Evolutionary conservation across 2,329 filamentous ascomycete species (phyloP).

Genomic region (Drechmeria coniospora): DNA sequence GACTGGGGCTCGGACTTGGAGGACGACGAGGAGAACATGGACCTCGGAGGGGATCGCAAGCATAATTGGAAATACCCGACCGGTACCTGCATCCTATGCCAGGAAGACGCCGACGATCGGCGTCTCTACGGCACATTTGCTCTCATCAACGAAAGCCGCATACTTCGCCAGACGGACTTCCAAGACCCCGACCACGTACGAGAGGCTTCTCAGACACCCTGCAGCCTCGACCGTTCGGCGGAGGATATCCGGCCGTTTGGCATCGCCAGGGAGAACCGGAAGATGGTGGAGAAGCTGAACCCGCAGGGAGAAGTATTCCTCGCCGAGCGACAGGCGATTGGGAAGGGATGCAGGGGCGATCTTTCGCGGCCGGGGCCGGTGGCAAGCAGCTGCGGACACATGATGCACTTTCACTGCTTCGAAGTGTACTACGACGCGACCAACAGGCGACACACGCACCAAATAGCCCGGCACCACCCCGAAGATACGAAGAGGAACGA

Average conservation of each 20-base stretch:
- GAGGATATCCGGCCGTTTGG: constrained; percentile 79
- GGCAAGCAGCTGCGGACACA: constrained; percentile 84
- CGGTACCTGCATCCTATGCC: constrained; percentile 89
- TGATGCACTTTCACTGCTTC: constrained; percentile 97
- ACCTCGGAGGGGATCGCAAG: constrained; percentile 47
- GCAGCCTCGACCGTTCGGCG: constrained; percentile 70
- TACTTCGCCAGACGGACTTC: constrained; percentile 75
- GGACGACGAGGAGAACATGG: constrained; percentile 48
- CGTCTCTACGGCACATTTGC: constrained; percentile 88
- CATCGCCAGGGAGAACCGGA: constrained; percentile 73
- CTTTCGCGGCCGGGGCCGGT: constrained; percentile 60
- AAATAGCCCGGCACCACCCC: constrained; percentile 88
- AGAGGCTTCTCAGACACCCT: constrained; percentile 65
- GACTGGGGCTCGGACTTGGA: constrained; percentile 74
- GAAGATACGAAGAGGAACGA: constrained; percentile 67
- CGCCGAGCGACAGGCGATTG: constrained; percentile 66
- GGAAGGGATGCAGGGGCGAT: constrained; percentile 69
- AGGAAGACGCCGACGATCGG: constrained; percentile 86
- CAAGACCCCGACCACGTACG: constrained; percentile 69
- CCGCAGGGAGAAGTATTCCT: constrained; percentile 54
- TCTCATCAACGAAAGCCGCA: constrained; percentile 69
- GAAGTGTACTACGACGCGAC: constrained; percentile 81
- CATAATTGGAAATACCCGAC: constrained; percentile 70
- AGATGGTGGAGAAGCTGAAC: constrained; percentile 60
- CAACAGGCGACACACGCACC: constrained; percentile 67